These are phyloP conservation scores for Pseudopithomyces maydicus DNA, from an alignment of 2,329 filamentous ascomycete genomes.

Conservation along the genomic window DNA sequence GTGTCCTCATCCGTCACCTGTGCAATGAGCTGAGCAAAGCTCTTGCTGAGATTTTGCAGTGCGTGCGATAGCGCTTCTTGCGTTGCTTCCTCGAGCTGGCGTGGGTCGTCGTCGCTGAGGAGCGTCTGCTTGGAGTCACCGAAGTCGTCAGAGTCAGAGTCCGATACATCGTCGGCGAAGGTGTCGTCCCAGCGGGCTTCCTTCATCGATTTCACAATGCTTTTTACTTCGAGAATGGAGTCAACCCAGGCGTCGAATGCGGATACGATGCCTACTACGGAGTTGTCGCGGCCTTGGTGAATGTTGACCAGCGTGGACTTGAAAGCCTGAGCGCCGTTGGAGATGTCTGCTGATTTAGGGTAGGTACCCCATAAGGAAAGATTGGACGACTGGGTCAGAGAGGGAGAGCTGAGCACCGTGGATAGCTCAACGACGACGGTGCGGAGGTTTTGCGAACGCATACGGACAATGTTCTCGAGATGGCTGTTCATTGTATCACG, in stretches of 20 bases:
- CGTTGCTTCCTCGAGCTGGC: conserved; percentile 64
- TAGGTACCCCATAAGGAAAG: conserved; percentile 70
- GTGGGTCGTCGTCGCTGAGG: conserved; percentile 75
- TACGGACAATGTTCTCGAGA: conserved; percentile 66
- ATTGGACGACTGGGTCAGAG: conserved; percentile 47
- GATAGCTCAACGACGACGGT: conserved; percentile 69
- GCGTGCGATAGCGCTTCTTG: conserved; percentile 61
- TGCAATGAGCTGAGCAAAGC: conserved; percentile 58
- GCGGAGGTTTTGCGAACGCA: conserved; percentile 67
- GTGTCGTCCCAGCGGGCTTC: conserved; percentile 78
- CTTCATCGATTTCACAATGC: conserved; percentile 67
- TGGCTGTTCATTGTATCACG: conserved; percentile 71
- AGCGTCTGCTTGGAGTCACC: conserved; percentile 68
- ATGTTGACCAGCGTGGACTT: conserved; percentile 71
- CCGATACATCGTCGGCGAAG: conserved; percentile 73
- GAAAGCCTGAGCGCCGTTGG: conserved; percentile 69
- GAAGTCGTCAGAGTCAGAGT: conserved; percentile 74
- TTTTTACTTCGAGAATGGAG: conserved; percentile 70
- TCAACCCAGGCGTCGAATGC: conserved; percentile 74
- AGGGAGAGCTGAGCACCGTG: conserved; percentile 62
- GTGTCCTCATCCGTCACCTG: conserved; percentile 51
- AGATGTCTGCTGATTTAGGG: conserved; percentile 68
- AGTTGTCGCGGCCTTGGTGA: conserved; percentile 72
- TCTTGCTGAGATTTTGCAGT: conserved; percentile 63
- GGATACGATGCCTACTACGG: conserved; percentile 65